Percentiles rank a stretch among this genome's conserved stretches.
These are phyloP conservation scores for Entoloma clypeatum DNA, from an alignment of 1,284 basidiomycete genomes.

Conservation along the genomic window DNA sequence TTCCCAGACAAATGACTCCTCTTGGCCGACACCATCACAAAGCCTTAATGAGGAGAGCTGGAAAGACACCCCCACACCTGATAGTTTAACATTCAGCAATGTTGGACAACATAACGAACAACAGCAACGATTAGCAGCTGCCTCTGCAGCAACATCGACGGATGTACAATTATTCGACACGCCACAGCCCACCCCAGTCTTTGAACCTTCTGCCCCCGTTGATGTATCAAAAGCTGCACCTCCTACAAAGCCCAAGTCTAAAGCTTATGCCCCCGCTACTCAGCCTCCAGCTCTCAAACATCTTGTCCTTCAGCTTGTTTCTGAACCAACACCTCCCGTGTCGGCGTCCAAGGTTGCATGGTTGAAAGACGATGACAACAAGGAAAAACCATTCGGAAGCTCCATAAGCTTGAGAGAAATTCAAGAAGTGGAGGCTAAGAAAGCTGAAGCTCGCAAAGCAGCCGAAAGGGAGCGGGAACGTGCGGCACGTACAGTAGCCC, in stretches of 20 bases:
- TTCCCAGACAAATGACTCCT: too few species aligned
- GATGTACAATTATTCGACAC: slow-evolving; percentile 7
- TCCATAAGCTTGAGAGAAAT: slow-evolving; percentile 88
- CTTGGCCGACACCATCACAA: slow-evolving; percentile 50
- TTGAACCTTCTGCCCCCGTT: slow-evolving; percentile 20
- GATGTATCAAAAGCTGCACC: slow-evolving; percentile 15
- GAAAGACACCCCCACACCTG: slow-evolving; percentile 41
- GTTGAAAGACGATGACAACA: slow-evolving; percentile 62
- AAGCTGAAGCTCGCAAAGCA: slow-evolving; percentile 70
- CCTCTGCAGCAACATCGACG: slow-evolving; percentile 17
- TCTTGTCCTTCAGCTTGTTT: slow-evolving; percentile 13
- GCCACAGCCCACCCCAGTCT: slow-evolving; percentile 12
- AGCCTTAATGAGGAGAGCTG: slow-evolving; percentile 42
- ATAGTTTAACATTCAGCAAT: slow-evolving; percentile 52
- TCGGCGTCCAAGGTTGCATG: slow-evolving; percentile 35
- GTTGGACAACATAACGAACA: slow-evolving; percentile 57
- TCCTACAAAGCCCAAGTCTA: slow-evolving; percentile 18
- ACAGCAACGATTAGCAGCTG: slow-evolving; percentile 29
- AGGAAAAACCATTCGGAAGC: slow-evolving; percentile 39
- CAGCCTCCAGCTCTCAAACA: slow-evolving; percentile 12
- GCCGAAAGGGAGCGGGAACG: slow-evolving; percentile 64
- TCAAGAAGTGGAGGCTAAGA: slow-evolving; percentile 89
- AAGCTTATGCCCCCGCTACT: slow-evolving; percentile 12
- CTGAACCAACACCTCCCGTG: slow-evolving; percentile 14
- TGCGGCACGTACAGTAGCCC: slow-evolving; percentile 45